phyloP scores from a whole-genome alignment of 2,329 filamentous ascomycete genomes.

The Metarhizium brunneum region DNA sequence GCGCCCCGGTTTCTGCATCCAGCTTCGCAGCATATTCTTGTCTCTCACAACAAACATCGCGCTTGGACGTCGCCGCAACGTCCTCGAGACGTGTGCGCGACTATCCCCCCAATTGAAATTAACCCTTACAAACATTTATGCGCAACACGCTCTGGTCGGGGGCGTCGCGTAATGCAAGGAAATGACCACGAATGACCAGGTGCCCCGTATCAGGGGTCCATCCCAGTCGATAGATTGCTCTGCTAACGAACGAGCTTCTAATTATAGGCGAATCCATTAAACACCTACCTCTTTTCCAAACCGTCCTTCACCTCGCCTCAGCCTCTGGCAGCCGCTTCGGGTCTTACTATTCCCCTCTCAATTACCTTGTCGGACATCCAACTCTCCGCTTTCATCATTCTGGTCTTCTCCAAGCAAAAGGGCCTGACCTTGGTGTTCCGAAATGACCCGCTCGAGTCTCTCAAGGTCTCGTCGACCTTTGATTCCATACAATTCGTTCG shows the following conservation, averaged over 20 bases:
- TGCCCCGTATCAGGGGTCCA: not conserved
- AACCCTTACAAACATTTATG: not conserved
- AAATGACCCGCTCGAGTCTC: conserved; percentile 93
- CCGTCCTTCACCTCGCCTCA: conserved; percentile 88
- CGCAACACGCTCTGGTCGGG: not conserved
- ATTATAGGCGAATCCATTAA: conserved; percentile 80
- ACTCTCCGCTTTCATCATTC: conserved; percentile 90
- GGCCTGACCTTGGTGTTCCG: conserved; percentile 93
- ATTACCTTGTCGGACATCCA: conserved; percentile 95
- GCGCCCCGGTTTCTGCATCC: not conserved
- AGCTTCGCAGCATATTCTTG: not conserved
- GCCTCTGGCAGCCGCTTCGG: conserved; percentile 81
- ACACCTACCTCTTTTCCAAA: conserved; percentile 88
- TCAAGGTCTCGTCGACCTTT: conserved; percentile 98
- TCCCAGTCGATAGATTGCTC: not conserved
- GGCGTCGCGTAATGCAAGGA: conserved; percentile 5
- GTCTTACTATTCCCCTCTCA: conserved; percentile 92
- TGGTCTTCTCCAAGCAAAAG: conserved; percentile 97
- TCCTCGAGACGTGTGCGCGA: not conserved
- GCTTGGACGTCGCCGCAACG: not conserved
- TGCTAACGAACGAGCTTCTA: conserved; percentile 4
- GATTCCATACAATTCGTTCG: conserved; percentile 98
- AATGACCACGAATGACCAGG: not conserved
- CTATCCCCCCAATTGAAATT: not conserved
- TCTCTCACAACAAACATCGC: not conserved